These are phyloP conservation scores for Daldinia sp. DNA, from an alignment of 2,329 filamentous ascomycete genomes.

Conservation along the genomic window DNA sequence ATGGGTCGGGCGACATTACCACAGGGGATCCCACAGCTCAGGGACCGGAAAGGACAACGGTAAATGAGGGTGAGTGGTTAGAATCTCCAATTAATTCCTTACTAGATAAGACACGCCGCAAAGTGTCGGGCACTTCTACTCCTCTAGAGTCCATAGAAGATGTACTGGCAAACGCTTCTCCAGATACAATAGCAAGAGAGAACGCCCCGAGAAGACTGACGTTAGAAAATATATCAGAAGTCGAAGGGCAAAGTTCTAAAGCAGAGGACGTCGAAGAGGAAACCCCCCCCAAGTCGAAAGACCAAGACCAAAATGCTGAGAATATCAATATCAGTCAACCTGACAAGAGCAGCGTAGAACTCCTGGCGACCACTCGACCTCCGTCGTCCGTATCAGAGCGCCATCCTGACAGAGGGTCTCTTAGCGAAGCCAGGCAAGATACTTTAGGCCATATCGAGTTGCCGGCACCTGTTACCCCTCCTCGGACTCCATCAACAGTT, in stretches of 20 bases:
- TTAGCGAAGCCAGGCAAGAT: conserved; percentile 16
- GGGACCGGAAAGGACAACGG: conserved; percentile 21
- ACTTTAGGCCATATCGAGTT: conserved; percentile 16
- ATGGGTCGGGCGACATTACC: conserved; percentile 3
- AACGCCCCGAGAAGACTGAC: conserved; percentile 24
- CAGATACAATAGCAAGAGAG: conserved; percentile 26
- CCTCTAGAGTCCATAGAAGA: conserved; percentile 33
- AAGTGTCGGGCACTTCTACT: conserved; percentile 36
- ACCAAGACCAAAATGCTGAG: conserved; percentile 30
- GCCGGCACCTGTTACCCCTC: conserved; percentile 20
- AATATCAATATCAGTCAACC: conserved; percentile 30
- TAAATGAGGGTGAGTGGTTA: conserved; percentile 36
- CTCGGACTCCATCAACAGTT: conserved; percentile 30
- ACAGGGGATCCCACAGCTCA: conserved; percentile 1
- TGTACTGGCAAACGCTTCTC: conserved; percentile 19
- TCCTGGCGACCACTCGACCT: conserved; percentile 13
- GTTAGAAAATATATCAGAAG: conserved; percentile 33
- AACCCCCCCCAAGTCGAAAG: conserved; percentile 41
- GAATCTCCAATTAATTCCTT: conserved; percentile 45
- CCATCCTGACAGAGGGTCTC: conserved; percentile 15
- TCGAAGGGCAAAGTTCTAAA: conserved; percentile 39
- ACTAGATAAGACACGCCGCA: conserved; percentile 46
- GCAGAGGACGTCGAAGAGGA: conserved; percentile 41
- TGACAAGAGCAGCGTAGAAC: conserved; percentile 18
- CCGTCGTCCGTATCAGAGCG: conserved; percentile 21